Conservation (phyloP, 2,329 filamentous ascomycete genomes). For the Colletotrichum sp. region DNA sequence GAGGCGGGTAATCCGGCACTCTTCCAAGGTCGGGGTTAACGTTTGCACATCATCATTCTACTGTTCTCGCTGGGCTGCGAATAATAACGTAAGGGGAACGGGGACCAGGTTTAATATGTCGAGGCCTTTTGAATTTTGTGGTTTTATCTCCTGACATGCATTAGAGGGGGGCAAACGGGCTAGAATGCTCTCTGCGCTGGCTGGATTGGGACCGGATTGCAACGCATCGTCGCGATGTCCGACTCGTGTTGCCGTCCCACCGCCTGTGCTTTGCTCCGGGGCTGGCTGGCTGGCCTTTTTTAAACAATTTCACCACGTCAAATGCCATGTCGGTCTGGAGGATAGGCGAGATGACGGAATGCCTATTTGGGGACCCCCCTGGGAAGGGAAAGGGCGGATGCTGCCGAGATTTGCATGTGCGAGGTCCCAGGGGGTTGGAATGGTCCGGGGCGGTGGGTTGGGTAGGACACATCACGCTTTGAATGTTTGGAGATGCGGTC, state of each 20-base stretch:
- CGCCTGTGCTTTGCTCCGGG: neutral
- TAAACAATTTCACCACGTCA: neutral
- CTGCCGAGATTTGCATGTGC: constrained; percentile 1
- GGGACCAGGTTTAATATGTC: neutral
- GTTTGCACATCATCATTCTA: neutral
- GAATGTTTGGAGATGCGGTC: neutral
- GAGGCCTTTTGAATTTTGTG: neutral
- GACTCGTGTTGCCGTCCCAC: neutral
- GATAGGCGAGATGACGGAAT: constrained; percentile 9
- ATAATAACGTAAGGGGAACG: neutral
- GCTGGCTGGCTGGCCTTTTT: neutral
- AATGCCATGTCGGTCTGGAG: neutral
- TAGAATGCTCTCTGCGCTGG: neutral
- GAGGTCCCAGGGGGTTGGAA: neutral
- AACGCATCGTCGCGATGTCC: neutral
- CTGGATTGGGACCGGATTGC: neutral
- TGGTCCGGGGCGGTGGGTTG: neutral
- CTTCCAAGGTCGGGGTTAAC: neutral
- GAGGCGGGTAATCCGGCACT: neutral
- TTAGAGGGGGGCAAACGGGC: neutral
- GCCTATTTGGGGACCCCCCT: neutral
- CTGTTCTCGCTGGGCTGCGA: neutral
- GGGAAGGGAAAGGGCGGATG: neutral
- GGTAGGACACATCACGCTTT: neutral
- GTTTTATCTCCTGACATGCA: neutral